A percentile compares a stretch with the other conserved stretches of the same genome.
phyloP scores from a whole-genome alignment of 208 protist genomes.

The Naegleria lovaniensis region DNA sequence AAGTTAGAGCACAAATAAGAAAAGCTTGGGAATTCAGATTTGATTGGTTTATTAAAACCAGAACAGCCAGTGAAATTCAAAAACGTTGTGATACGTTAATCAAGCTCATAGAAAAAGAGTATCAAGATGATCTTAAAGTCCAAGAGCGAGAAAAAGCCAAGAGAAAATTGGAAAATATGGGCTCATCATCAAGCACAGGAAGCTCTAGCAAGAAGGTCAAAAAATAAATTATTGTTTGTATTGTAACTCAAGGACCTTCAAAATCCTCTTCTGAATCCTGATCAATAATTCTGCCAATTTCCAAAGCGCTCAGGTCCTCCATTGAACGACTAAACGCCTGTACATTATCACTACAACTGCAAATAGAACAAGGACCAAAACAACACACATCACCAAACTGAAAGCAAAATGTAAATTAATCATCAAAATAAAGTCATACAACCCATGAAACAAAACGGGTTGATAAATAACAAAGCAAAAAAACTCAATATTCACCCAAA shows the following conservation, averaged over 20 bases:
- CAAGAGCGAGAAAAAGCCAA: background rate
- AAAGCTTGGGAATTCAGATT: constrained; percentile 22
- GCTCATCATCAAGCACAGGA: background rate
- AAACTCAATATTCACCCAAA: background rate
- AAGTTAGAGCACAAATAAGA: background rate
- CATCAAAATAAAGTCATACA: constrained; percentile 21
- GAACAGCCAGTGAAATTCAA: constrained; percentile 19
- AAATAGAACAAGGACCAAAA: background rate
- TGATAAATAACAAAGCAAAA: background rate
- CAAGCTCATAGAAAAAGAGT: constrained; percentile 23
- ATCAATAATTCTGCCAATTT: background rate
- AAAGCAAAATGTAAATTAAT: background rate
- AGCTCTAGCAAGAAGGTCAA: background rate
- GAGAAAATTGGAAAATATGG: background rate
- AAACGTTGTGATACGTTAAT: constrained; percentile 22
- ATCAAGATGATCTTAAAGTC: background rate
- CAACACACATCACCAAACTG: background rate
- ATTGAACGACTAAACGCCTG: background rate
- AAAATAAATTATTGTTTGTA: background rate
- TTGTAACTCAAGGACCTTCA: background rate
- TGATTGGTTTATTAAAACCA: constrained; percentile 29
- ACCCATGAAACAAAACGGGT: background rate
- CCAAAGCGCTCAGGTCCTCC: background rate
- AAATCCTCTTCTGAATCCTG: background rate
- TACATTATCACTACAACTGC: background rate